phyloP scores from a whole-genome alignment of 805 yeast genomes.

The Kluyveromyces nonfermentans region DNA sequence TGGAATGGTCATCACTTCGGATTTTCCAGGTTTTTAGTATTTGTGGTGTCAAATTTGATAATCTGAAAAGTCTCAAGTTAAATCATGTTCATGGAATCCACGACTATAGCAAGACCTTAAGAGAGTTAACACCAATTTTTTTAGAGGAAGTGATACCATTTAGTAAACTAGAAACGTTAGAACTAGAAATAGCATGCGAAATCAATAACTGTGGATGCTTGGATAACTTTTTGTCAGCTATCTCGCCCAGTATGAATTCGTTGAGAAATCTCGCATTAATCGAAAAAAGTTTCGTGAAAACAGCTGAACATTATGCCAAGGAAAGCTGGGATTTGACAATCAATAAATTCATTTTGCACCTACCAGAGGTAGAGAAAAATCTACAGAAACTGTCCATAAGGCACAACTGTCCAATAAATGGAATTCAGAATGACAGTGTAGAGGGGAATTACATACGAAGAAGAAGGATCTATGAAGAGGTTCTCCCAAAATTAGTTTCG shows the following conservation, averaged over 20 bases:
- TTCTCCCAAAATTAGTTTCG: conserved; percentile 37
- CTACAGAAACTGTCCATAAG: conserved; percentile 40
- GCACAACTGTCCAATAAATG: conserved; percentile 51
- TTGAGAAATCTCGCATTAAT: conserved; percentile 22
- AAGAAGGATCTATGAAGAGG: conserved; percentile 38
- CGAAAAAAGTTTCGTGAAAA: conserved; percentile 28
- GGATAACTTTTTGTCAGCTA: conserved; percentile 31
- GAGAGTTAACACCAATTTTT: conserved; percentile 25
- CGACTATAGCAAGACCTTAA: conserved; percentile 30
- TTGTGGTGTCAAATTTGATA: conserved; percentile 7
- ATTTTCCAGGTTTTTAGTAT: conserved; percentile 23
- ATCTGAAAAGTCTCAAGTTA: conserved; percentile 31
- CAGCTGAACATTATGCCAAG: conserved; percentile 37
- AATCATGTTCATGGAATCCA: conserved; percentile 39
- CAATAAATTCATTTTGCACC: conserved; percentile 32
- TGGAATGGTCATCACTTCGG: conserved; percentile 30
- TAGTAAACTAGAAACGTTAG: conserved; percentile 32
- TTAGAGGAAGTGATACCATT: conserved; percentile 28
- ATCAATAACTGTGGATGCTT: conserved; percentile 38
- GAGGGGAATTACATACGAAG: conserved; percentile 67
- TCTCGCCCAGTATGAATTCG: conserved; percentile 28
- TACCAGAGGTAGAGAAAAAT: conserved; percentile 26
- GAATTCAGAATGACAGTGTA: conserved; percentile 50
- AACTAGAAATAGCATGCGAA: conserved; percentile 47
- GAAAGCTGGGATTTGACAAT: conserved; percentile 47